Conservation (phyloP, 2,329 filamentous ascomycete species). For the Xylaria polymorpha region DNA sequence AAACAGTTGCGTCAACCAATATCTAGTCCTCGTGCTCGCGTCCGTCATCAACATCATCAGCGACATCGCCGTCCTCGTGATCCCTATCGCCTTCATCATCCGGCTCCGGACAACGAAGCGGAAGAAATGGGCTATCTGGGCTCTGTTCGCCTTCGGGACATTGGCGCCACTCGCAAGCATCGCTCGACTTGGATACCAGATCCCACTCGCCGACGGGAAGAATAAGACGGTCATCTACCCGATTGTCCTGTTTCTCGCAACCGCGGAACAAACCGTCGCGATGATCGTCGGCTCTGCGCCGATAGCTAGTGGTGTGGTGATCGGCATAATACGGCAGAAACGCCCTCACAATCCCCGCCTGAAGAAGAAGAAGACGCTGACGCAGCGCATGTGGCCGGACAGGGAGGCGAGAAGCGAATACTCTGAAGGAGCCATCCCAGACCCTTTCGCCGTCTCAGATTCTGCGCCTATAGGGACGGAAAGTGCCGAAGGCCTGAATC, state of each 20-base stretch:
- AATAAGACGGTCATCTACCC: conserved; percentile 45
- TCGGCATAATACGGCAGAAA: conserved; percentile 35
- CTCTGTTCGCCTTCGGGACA: conserved; percentile 48
- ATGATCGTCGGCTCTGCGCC: conserved; percentile 44
- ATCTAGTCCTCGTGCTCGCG: conserved; percentile 41
- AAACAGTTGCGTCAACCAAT: conserved; percentile 44
- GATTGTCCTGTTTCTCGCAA: conserved; percentile 42
- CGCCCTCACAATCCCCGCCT: neutral
- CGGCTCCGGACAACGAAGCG: conserved; percentile 46
- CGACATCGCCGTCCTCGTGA: conserved; percentile 45
- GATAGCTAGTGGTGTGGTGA: conserved; percentile 38
- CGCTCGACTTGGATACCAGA: conserved; percentile 44
- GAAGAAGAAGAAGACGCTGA: conserved; percentile 26
- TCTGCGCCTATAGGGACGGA: neutral
- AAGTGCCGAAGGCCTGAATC: conserved; percentile 23
- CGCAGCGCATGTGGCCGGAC: conserved; percentile 38
- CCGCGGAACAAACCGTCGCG: conserved; percentile 42
- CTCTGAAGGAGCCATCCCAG: conserved; percentile 7
- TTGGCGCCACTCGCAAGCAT: conserved; percentile 46
- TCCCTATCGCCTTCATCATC: conserved; percentile 49
- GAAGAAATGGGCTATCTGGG: conserved; percentile 48
- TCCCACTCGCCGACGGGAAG: conserved; percentile 32
- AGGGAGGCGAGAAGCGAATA: conserved; percentile 27
- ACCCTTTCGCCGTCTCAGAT: conserved; percentile 28
- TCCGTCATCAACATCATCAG: conserved; percentile 47